Percentiles rank a stretch among this genome's conserved stretches.
Conservation (phyloP, 2,329 filamentous ascomycete species). For the Cladosporium sp. region DNA sequence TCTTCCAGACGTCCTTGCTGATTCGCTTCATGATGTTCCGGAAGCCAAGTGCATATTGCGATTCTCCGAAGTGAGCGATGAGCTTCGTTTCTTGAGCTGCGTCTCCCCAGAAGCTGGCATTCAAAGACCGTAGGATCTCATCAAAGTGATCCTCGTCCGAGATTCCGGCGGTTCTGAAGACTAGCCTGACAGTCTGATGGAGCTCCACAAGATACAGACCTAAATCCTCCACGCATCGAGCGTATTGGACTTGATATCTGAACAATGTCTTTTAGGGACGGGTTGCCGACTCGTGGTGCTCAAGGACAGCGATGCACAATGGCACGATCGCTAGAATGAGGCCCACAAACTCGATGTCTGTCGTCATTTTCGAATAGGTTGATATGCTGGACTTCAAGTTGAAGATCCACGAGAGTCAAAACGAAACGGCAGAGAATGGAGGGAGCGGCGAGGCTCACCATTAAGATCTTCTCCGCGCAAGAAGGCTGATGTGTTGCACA, state of each 20-base stretch:
- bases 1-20: no score
- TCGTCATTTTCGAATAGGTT: neutral
- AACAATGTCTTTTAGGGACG: neutral
- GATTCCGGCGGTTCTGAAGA: neutral
- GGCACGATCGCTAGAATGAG: conserved; percentile 5
- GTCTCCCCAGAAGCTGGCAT: neutral
- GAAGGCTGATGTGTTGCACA: no score
- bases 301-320: neutral
- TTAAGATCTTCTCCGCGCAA: no score
- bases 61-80: neutral
- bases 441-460: no score
- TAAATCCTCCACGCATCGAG: neutral
- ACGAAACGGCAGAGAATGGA: no score
- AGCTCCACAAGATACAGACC: neutral
- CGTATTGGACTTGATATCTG: neutral
- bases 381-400: no score
- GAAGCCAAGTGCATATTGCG: no score
- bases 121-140: neutral
- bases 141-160: neutral
- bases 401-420: no score
- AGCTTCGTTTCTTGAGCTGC: neutral
- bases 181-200: neutral
- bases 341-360: neutral
- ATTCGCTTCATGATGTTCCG: no score
- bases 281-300: neutral